Evolutionary conservation across 345 rosid species (phyloP), one percentile per base, ranked within the genome.

Genomic region (Citrus hindsii): DNA sequence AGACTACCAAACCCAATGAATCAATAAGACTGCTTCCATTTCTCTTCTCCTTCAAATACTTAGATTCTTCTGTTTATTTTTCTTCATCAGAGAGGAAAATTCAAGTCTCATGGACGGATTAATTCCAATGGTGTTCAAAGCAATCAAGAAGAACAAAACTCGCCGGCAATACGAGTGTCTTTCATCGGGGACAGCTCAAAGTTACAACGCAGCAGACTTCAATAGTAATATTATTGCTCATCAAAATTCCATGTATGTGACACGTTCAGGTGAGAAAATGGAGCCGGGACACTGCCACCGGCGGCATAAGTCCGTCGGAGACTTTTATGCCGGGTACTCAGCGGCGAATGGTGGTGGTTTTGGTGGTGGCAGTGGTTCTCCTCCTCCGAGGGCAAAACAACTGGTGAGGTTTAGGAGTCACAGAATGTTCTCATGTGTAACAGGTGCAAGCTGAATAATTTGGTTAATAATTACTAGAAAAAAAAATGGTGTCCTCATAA

Each of bases 121-220:
- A 4, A 81, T 96, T 42, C 98, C 98, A 24, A 65, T 91, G 88
- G 84, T 91, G 30, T 88, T 69, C 84, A 91, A 78, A 73, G 94
- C 95, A 33, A 76, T 94, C 62, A 92, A 82, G 97, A 90, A 84
- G 89, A 91, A 32, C 61, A 84, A 67, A 55, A 85, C 77, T 64
- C 96, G 94, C 37, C 80, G 92, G 66, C 87, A 84, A 12, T 95
- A 95, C 73, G 89, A 93, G 85, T 87, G 92, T 72, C 91, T 95
- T 70, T 91, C 97, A 1, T 77, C 94, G 48, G 84, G 81, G 4
- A 22, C 87, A 58, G 69, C 92, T 73, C 86, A 76, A 37, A 42
- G 79, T 75, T 86, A 84, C 84, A 79, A 86, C 83, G 48, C 76
- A 6, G 25, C 83, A 0, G 89, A 85, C 60, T 86, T 80, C 74